Percentiles rank a stretch among this genome's conserved stretches.
Evolutionary conservation across 345 rosid species (phyloP).

Genomic region (Camelina neglecta): DNA sequence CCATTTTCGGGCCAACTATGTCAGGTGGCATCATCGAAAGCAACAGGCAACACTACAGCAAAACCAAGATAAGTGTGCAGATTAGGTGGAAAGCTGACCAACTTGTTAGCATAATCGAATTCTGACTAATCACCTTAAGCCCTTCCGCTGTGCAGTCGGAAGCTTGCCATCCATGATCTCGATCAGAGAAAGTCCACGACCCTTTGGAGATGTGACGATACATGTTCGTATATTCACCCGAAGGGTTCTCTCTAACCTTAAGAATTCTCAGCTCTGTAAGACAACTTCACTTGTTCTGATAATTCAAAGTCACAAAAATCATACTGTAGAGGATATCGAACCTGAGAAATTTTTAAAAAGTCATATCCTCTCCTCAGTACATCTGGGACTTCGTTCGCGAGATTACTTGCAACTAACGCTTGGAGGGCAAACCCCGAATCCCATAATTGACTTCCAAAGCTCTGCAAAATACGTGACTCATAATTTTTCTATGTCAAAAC

Average conservation of each 20-base stretch:
- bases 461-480: slow-evolving; percentile 46
- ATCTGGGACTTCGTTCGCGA: slow-evolving; percentile 57
- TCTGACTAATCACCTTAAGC: slow-evolving; percentile 34
- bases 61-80: slow-evolving; percentile 25
- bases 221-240: slow-evolving; percentile 43
- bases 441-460: slow-evolving; percentile 86
- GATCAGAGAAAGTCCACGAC: slow-evolving; percentile 47
- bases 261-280: slow-evolving; percentile 10
- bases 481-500: too few species aligned
- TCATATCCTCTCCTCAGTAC: slow-evolving; percentile 72
- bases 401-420: slow-evolving; percentile 70
- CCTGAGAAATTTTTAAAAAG: slow-evolving; percentile 82
- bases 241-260: slow-evolving; percentile 65
- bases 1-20: slow-evolving; percentile 64
- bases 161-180: slow-evolving; percentile 51
- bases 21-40: slow-evolving; percentile 75
- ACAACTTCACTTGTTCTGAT: slow-evolving; percentile 21
- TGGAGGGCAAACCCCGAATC: slow-evolving; percentile 76
- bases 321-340: slow-evolving; percentile 30
- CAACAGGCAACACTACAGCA: slow-evolving; percentile 63
- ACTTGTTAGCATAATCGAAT: neutral
- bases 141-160: slow-evolving; percentile 49
- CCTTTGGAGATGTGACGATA: slow-evolving; percentile 48
- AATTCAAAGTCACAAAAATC: neutral
- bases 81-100: slow-evolving; percentile 18